These are phyloP conservation scores for Trichoderma asperellum DNA, from an alignment of 2,329 filamentous ascomycete species.

Conservation along the genomic window DNA sequence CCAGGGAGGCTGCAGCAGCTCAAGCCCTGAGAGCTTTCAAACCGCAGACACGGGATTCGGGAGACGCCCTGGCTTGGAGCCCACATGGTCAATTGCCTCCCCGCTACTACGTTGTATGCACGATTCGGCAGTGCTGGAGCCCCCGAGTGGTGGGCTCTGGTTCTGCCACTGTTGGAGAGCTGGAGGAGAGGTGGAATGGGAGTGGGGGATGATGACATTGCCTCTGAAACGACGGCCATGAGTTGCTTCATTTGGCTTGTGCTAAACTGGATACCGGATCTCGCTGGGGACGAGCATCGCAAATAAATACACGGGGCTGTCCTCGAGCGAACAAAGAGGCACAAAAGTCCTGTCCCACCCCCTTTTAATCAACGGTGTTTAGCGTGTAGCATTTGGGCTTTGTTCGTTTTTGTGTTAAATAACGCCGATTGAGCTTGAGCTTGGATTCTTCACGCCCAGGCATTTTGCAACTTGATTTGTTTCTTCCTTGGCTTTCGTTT, in stretches of 20 bases:
- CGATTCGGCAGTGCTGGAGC: neutral
- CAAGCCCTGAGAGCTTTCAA: neutral
- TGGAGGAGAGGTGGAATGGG: neutral
- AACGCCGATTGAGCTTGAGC: neutral
- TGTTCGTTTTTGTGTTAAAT: neutral
- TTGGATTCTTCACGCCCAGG: neutral
- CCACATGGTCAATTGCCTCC: neutral
- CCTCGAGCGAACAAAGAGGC: neutral
- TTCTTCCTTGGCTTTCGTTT: neutral
- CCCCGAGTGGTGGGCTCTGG: neutral
- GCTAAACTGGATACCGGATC: neutral
- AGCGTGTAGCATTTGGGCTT: neutral
- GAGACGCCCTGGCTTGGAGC: neutral
- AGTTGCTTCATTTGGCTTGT: neutral
- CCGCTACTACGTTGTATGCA: neutral
- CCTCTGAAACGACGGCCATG: neutral
- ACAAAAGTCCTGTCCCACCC: neutral
- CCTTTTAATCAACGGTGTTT: neutral
- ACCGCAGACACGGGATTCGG: slow-evolving; percentile 5
- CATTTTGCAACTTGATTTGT: neutral
- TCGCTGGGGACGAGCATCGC: neutral
- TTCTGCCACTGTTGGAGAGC: neutral
- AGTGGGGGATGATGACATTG: neutral
- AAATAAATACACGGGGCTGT: neutral
- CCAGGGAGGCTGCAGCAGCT: neutral